Base-by-base conservation (phyloP, 2,329 filamentous ascomycete species). In the Alternaria gansuensis region DNA sequence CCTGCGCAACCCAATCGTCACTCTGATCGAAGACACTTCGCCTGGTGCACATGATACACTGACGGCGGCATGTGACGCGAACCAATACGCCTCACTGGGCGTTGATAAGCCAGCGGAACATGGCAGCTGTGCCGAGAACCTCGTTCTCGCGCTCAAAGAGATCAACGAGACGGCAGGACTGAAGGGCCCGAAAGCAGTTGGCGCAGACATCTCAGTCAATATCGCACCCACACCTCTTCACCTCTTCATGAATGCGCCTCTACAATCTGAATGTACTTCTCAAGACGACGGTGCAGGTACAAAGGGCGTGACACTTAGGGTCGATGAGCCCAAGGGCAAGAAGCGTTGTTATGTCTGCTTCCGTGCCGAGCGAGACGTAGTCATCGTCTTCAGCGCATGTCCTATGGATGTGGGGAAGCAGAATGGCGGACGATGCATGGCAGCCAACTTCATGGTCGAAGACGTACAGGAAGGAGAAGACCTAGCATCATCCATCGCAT, bases 171-270 rank as follows among this genome's bases (percentile, higher is more conserved):
- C 76, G 17, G 78, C 79, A 6, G 81, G 81, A 0, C 66, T 83
- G 21, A 81, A 81, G 55, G 81, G 81, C 14, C 72, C 79, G 1
- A 80, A 80, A 54, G 78, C 77, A 23, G 74, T 83, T 3, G 81
- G 81, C 24, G 79, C 81, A 6, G 80, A 82, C 21, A 79, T 82
- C 37, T 81, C 79, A 0, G 79, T 82, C 66, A 82, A 82, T 59
- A 78, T 75, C 50, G 79, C 79, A 13, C 81, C 81, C 0, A 79
- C 80, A 13, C 81, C 81, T 2, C 69, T 83, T 5, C 80, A 81
- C 41, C 70, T 83, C 10, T 83, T 78, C 59, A 77, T 78, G 75
- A 76, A 75, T 28, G 61, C 74, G 3, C 71, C 73, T 0, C 57
- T 77, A 6, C 54, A 66, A 3, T 28, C 72, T 8, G 59, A 66